These are phyloP conservation scores for Penicillium concentricum DNA, from an alignment of 2,329 filamentous ascomycete species.

Conservation along the genomic window DNA sequence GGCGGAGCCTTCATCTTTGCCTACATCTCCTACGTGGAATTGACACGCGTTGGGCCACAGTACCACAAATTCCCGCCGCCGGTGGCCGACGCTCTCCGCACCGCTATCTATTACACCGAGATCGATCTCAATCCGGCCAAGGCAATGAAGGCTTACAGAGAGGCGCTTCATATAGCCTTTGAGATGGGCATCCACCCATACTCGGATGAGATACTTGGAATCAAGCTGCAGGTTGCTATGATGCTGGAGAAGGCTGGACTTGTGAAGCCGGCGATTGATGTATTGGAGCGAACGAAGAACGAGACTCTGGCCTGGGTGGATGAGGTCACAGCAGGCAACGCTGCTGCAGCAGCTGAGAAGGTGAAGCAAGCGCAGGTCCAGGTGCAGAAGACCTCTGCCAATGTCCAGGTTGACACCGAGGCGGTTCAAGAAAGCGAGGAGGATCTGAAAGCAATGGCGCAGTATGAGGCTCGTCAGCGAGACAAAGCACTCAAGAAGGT, in stretches of 20 bases:
- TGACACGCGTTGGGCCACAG: conserved; percentile 42
- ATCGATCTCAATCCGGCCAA: conserved; percentile 70
- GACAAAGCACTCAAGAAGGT: conserved; percentile 70
- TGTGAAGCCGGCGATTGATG: conserved; percentile 67
- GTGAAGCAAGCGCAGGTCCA: conserved; percentile 20
- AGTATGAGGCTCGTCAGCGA: conserved; percentile 46
- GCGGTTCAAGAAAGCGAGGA: conserved; percentile 23
- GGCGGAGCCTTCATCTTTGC: conserved; percentile 36
- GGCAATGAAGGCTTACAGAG: conserved; percentile 79
- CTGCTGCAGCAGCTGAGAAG: conserved; percentile 7
- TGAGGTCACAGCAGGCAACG: conserved; percentile 23
- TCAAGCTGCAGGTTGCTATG: conserved; percentile 76
- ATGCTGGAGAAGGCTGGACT: conserved; percentile 77
- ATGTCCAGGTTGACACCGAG: conserved; percentile 20
- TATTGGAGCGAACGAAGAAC: conserved; percentile 71
- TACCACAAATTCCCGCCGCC: conserved; percentile 46
- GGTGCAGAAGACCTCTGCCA: conserved; percentile 20
- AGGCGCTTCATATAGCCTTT: conserved; percentile 71
- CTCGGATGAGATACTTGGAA: conserved; percentile 84
- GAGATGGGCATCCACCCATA: conserved; percentile 80
- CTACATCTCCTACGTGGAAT: conserved; percentile 46
- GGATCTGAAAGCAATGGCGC: conserved; percentile 24
- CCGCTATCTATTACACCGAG: conserved; percentile 84
- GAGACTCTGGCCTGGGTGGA: conserved; percentile 59
- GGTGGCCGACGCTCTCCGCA: conserved; percentile 64